Evolutionary conservation across 2,329 filamentous ascomycete genomes (phyloP), one percentile per base, ranked within the genome.

Genomic region (Tothia fuscella): DNA sequence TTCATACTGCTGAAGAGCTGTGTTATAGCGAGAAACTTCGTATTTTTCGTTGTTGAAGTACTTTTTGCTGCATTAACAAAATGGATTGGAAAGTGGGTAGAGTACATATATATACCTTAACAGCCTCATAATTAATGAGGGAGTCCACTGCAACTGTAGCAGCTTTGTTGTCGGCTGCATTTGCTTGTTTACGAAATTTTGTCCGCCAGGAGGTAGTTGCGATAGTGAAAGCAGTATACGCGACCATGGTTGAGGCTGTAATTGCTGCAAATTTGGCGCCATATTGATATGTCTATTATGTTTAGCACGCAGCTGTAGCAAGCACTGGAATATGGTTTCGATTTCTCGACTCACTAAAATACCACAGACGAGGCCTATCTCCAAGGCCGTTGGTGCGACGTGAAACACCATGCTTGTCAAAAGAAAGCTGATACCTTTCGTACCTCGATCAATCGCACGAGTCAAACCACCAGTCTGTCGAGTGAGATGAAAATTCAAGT

Each of bases 11-110:
- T 79, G 73, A 19, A 98, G 68, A 0, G 91, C 87, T 52, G 80
- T 76, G 61, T 96, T 88, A 59, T 98, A 98, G 31, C 91, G 77
- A 24, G 75, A 73, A 32, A 94, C 85, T 64, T 98, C 91, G 50
- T 87, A 96, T 50, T 82, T 85, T 57, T 98, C 93, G 55, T 98
- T 98, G 67, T 98, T 98, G 67, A 96, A 98, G 66, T 96, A 94
- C 56, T 62, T 42, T 6, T 22, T 22, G 21, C 14, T 14, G 12
- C 13, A 46, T 17, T 39, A 5, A 28, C 14, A 19, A 13, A n/a
- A 9, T 37, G 21, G 29, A 17, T 25, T 10, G n/a, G 21, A n/a
- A 7, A 9, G 14, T 39, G 10, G 13, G n/a, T 38, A n/a, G 38
- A 25, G 22, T 13, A 13, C 28, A 6, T 13, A 4, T 10, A 39